These are phyloP conservation scores for Brassica balearica DNA, from an alignment of 441 rosid genomes.

Conservation along the genomic window DNA sequence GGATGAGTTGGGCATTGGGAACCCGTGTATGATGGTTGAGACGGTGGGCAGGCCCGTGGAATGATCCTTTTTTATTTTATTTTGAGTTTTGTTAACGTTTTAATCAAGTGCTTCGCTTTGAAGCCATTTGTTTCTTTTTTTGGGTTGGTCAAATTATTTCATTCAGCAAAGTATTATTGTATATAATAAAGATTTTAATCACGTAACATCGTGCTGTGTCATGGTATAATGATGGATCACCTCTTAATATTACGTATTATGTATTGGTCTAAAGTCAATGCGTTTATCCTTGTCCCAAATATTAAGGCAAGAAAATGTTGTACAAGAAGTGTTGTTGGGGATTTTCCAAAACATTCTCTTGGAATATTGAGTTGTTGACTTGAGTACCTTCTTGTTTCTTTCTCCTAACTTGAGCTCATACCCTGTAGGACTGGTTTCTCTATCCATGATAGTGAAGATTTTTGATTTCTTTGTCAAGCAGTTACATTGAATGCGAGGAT, in stretches of 20 bases:
- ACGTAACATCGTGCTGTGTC: background rate
- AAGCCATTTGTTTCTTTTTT: background rate
- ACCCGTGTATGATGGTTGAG: constrained; percentile 98
- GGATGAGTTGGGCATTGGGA: constrained; percentile 75
- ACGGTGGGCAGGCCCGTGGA: constrained; percentile 81
- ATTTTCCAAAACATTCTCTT: too few relatives aligned
- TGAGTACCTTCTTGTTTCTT: too few relatives aligned
- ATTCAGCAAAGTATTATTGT: constrained; percentile 6
- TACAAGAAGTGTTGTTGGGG: too few relatives aligned
- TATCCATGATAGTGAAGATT: background rate
- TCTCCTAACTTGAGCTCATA: too few relatives aligned
- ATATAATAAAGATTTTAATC: background rate
- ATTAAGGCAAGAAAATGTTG: too few relatives aligned
- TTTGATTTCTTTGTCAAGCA: constrained; percentile 33
- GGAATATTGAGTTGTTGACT: too few relatives aligned
- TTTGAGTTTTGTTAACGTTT: background rate
- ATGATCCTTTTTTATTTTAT: background rate
- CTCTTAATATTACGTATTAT: background rate
- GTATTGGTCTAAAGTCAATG: background rate
- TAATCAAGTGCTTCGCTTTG: constrained; percentile 20
- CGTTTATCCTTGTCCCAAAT: background rate
- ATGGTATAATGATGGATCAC: background rate
- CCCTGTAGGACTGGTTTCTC: constrained; percentile 6
- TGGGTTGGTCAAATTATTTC: background rate
- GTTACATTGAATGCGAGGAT: constrained; percentile 87